Evolutionary conservation across 2,329 filamentous ascomycete species (phyloP).

Genomic region (Aspergillus sp.): DNA sequence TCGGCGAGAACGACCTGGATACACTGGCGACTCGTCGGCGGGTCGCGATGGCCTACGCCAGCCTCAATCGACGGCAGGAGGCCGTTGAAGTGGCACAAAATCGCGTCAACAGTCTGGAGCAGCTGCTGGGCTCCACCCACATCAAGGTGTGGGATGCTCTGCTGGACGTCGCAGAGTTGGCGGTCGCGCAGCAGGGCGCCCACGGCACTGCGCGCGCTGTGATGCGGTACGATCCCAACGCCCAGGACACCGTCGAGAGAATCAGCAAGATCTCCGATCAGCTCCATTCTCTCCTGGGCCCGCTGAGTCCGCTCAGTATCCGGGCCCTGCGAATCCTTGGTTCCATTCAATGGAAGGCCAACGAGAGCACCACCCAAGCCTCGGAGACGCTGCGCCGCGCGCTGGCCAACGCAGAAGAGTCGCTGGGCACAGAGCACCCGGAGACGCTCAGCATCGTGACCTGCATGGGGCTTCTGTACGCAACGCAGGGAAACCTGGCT

Average conservation of each 20-base stretch:
- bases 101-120: constrained; percentile 19
- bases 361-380: constrained; percentile 17
- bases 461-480: constrained; percentile 29
- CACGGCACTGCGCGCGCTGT: constrained; percentile 5
- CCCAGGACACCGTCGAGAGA: constrained; percentile 17
- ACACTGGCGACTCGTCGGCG: constrained; percentile 30
- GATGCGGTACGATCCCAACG: constrained; percentile 12
- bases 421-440: constrained; percentile 23
- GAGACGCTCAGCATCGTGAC: constrained; percentile 27
- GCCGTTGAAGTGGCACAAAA: constrained; percentile 23
- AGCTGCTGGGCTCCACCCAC: constrained; percentile 27
- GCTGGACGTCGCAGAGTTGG: constrained; percentile 24
- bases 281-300: constrained; percentile 19
- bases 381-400: constrained; percentile 31
- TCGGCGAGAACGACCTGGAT: constrained; percentile 31
- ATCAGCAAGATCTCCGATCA: constrained; percentile 20
- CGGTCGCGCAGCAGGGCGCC: constrained; percentile 19
- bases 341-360: constrained; percentile 16
- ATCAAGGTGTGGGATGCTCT: constrained; percentile 21
- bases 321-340: constrained; percentile 25
- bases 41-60: constrained; percentile 22
- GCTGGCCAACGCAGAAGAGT: constrained; percentile 27
- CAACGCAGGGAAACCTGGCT: constrained; percentile 12
- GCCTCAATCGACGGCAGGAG: constrained; percentile 21
- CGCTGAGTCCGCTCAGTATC: constrained; percentile 23